These are phyloP conservation scores for Aspergillus sp. DNA, from an alignment of 2,329 filamentous ascomycete species.

Conservation along the genomic window DNA sequence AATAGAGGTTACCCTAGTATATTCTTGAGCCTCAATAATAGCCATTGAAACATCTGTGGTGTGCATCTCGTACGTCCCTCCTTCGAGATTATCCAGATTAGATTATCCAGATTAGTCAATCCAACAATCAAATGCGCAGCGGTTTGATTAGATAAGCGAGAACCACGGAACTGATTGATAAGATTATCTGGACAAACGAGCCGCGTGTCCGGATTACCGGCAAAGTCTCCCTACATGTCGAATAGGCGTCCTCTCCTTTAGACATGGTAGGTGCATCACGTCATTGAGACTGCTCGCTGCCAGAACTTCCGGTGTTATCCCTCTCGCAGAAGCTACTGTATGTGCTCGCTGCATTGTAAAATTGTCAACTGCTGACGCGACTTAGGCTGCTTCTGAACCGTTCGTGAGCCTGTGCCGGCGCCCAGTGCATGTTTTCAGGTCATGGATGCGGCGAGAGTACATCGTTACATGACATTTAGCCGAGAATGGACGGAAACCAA, in stretches of 20 bases:
- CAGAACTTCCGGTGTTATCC: not conserved
- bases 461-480: conserved; percentile 3
- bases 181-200: conserved; percentile 20
- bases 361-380: not conserved
- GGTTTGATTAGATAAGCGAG: not conserved
- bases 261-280: not conserved
- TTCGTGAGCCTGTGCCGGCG: not conserved
- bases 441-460: conserved; percentile 16
- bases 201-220: conserved; percentile 19
- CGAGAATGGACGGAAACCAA: conserved; percentile 11
- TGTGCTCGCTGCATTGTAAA: not conserved
- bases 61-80: no score
- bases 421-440: conserved; percentile 3
- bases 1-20: no score
- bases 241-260: not conserved
- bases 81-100: not conserved
- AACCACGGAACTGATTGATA: conserved; percentile 22
- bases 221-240: not conserved
- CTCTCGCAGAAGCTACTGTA: no score
- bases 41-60: no score
- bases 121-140: no score
- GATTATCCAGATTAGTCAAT: no score
- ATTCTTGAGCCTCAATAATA: no score
- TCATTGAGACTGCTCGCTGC: not conserved
- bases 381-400: not conserved